Evolutionary conservation across 768 basidiomycete genomes (phyloP).

Genomic region (Strobilomyces echinocephalus): DNA sequence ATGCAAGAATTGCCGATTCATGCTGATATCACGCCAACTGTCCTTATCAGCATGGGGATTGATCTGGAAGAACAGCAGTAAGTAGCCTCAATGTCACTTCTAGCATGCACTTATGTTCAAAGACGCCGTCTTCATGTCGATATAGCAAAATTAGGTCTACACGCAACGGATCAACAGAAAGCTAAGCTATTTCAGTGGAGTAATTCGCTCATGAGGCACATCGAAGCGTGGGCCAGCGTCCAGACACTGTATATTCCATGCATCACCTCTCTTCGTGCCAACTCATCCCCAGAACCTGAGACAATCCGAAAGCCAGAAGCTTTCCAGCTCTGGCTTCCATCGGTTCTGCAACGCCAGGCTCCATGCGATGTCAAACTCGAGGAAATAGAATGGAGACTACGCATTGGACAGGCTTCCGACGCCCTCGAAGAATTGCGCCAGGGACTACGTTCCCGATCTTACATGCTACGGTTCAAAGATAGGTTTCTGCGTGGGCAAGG

Average conservation of each 20-base stretch:
- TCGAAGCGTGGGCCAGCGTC: background rate
- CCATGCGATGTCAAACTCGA: background rate
- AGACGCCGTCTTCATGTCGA: background rate
- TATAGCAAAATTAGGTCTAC: background rate
- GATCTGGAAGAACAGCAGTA: background rate
- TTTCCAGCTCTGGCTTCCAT: background rate
- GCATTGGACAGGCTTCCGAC: background rate
- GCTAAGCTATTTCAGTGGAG: background rate
- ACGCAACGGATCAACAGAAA: constrained; percentile 29
- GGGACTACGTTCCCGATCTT: background rate
- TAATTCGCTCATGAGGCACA: background rate
- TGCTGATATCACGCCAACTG: background rate
- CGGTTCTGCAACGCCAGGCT: background rate
- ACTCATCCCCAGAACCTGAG: background rate
- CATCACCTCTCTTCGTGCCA: background rate
- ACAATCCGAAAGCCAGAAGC: background rate
- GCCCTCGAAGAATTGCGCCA: background rate
- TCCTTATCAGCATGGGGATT: background rate
- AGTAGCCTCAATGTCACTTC: background rate
- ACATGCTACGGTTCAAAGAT: background rate
- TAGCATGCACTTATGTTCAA: background rate
- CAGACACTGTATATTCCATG: background rate
- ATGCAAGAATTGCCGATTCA: too few species aligned
- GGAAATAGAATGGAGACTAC: constrained; percentile 1
- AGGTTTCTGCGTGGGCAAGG: background rate